Evolutionary conservation across 306 rosid genomes (phyloP).

Genomic region (Quercus bicolor): DNA sequence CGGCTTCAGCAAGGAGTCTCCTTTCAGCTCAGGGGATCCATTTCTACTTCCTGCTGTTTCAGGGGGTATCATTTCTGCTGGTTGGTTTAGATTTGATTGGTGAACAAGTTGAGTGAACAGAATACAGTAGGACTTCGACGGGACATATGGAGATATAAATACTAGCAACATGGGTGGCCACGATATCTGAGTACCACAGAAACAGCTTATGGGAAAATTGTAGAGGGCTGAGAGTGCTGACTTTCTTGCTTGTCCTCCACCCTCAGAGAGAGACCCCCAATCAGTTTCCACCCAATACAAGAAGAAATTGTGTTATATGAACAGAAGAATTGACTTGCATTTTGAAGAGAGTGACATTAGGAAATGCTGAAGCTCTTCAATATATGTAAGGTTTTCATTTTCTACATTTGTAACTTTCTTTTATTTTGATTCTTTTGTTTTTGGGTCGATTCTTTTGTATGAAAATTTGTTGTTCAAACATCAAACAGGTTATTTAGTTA

Average conservation of each 20-base stretch:
- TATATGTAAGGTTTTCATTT: conserved; percentile 27
- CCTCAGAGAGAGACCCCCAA: conserved; percentile 4
- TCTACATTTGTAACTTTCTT: conserved; percentile 33
- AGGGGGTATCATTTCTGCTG: conserved; percentile 80
- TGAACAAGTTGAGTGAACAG: conserved; percentile 64
- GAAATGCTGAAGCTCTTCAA: conserved; percentile 20
- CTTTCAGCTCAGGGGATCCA: conserved; percentile 96
- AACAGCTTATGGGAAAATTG: conserved; percentile 1
- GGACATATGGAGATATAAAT: neutral
- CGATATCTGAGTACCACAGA: neutral
- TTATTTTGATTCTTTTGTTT: conserved; percentile 34
- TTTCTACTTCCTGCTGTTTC: conserved; percentile 90
- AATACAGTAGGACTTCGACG: conserved; percentile 1
- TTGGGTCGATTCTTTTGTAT: conserved; percentile 67
- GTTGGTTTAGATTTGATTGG: conserved; percentile 92
- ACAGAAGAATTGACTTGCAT: conserved; percentile 8
- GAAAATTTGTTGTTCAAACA: conserved; percentile 41
- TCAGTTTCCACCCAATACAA: conserved; percentile 19
- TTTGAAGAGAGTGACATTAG: conserved; percentile 9
- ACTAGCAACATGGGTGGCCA: conserved; percentile 4
- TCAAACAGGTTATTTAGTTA: conserved; percentile 23
- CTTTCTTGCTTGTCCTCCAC: conserved; percentile 11
- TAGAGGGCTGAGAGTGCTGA: conserved; percentile 18
- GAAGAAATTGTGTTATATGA: conserved; percentile 9
- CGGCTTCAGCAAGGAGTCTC: conserved; percentile 90